Conservation (phyloP, 306 rosid species). For the Betula pendula region DNA sequence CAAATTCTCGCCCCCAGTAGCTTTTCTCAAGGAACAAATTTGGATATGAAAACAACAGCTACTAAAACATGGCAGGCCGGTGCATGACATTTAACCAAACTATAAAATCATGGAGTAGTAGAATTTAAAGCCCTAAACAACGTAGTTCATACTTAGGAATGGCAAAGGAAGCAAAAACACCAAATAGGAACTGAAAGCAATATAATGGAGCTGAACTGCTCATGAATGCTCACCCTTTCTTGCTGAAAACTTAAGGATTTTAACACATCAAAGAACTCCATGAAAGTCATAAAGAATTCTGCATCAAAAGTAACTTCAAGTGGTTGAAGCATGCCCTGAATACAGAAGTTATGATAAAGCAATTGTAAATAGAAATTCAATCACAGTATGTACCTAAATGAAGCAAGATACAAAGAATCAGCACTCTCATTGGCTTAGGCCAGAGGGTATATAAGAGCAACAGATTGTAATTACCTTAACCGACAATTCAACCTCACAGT, state of each 20-base stretch:
- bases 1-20: background rate
- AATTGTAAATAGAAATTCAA: slow-evolving; percentile 5
- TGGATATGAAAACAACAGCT: background rate
- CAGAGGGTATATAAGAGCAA: slow-evolving; percentile 21
- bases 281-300: slow-evolving; percentile 38
- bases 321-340: slow-evolving; percentile 70
- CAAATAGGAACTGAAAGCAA: background rate
- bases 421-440: slow-evolving; percentile 21
- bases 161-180: background rate
- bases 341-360: slow-evolving; percentile 10
- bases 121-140: background rate
- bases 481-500: slow-evolving; percentile 47
- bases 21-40: no score
- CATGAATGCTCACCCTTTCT: slow-evolving; percentile 58
- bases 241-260: slow-evolving; percentile 64
- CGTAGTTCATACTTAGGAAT: background rate
- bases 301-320: slow-evolving; percentile 65
- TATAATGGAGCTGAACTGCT: background rate
- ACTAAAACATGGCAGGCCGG: background rate
- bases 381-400: slow-evolving; percentile 1
- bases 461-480: slow-evolving; percentile 58
- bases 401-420: slow-evolving; percentile 17
- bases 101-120: background rate
- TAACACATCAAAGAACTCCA: slow-evolving; percentile 55
- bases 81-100: background rate